phyloP scores from a whole-genome alignment of 805 yeast genomes.

The Yarrowia sp. region DNA sequence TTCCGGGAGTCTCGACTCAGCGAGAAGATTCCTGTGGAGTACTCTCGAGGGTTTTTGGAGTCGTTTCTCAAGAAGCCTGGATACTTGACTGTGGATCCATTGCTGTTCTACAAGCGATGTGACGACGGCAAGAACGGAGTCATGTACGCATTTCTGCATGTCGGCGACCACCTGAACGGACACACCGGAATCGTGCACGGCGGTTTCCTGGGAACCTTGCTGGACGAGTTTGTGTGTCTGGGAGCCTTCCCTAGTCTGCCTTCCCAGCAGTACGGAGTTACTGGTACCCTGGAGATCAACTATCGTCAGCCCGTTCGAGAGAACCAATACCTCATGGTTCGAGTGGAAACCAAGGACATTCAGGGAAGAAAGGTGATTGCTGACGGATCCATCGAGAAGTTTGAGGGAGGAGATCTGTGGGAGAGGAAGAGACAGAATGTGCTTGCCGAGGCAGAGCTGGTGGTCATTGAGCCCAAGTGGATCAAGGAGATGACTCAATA shows the following conservation, averaged over 20 bases:
- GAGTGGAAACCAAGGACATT: slow-evolving; percentile 56
- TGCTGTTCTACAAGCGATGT: slow-evolving; percentile 51
- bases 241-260: slow-evolving; percentile 80
- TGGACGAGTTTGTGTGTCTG: slow-evolving; percentile 69
- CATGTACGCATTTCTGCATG: slow-evolving; percentile 61
- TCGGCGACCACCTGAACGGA: slow-evolving; percentile 60
- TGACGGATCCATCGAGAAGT: slow-evolving; percentile 55
- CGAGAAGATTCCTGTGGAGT: slow-evolving; percentile 33
- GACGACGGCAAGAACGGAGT: slow-evolving; percentile 43
- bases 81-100: slow-evolving; percentile 71
- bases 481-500: slow-evolving; percentile 54
- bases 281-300: slow-evolving; percentile 66
- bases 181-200: slow-evolving; percentile 52
- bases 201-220: slow-evolving; percentile 70
- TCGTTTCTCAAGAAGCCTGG: slow-evolving; percentile 58
- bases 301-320: slow-evolving; percentile 48
- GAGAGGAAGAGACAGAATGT: slow-evolving; percentile 37
- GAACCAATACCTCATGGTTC: slow-evolving; percentile 57
- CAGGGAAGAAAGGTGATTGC: slow-evolving; percentile 74
- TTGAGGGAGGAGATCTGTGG: slow-evolving; percentile 33
- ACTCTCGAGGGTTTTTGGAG: slow-evolving; percentile 49
- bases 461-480: slow-evolving; percentile 86
- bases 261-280: slow-evolving; percentile 66
- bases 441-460: slow-evolving; percentile 62
- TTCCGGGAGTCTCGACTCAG: slow-evolving; percentile 34